Evolutionary conservation across 2,329 filamentous ascomycete species (phyloP), one percentile per base, ranked within the genome.

Genomic region (Rhytidhysteron rufulum): DNA sequence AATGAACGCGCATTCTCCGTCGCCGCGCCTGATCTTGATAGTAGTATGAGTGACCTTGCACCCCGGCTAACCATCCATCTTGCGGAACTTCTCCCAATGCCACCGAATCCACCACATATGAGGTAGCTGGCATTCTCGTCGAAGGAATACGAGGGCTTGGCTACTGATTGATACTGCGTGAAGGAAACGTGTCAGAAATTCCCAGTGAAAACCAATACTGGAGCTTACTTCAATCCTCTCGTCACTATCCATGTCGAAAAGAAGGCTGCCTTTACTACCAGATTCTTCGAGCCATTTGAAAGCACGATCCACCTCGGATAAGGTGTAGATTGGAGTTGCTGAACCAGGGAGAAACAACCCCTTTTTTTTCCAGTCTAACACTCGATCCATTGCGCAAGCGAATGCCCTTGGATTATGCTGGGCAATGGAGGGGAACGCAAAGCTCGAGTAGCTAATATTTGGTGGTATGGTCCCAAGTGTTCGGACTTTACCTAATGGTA

Each of bases 51-150:
- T 15, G 27, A 13, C 6, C 32, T n/a, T 8, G 39, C 39, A 27
- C 39, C 39, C 5, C 18, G 31, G 7, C 10, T n/a, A 7, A 34
- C 31, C 20, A 41, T 27, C 20, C 22, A 36, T 10, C 13, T n/a
- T 8, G 39, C 39, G 6, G 33, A n/a, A 21, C 32, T 36, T n/a
- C 32, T 31, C 9, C 39, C 39, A 13, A 41, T 31, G 33, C 31
- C 39, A 25, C 39, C 39, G 8, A 36, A 19, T 16, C 39, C 39
- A 6, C 39, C 39, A n/a, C 19, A 18, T 6, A 41, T 7, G 7
- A 41, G 10, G 18, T 41, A 41, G 5, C 29, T 5, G 25, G 31
- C 17, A 22, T 37, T 20, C 30, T 27, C 11, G 30, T 21, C 3
- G 25, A 21, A 18, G 3, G 7, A 5, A 31, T 24, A 21, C 5